A percentile compares a stretch with the other conserved stretches of the same genome.
phyloP scores from a whole-genome alignment of 192 early-diverging fungal genomes.

The Backusella sp. region DNA sequence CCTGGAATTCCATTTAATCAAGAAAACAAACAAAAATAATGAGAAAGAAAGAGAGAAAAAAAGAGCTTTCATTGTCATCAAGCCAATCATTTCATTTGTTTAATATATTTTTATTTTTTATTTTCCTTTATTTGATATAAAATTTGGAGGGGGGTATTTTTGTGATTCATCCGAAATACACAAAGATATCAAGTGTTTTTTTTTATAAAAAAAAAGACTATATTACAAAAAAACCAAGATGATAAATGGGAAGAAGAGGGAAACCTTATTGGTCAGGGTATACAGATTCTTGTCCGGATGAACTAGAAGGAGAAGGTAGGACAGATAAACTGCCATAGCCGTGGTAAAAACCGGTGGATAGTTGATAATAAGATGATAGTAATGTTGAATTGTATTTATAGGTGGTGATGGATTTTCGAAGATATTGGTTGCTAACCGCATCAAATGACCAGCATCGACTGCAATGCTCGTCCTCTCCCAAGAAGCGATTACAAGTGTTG shows the following conservation, averaged over 20 bases:
- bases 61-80: background rate
- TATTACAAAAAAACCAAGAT: background rate
- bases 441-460: slow-evolving; percentile 36
- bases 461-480: slow-evolving; percentile 30
- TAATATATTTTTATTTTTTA: background rate
- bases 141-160: background rate
- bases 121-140: background rate
- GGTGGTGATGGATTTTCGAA: background rate
- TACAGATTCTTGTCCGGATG: background rate
- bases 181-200: background rate
- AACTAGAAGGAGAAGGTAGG: slow-evolving; percentile 11
- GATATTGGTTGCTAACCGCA: background rate
- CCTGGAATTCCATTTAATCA: slow-evolving; percentile 44
- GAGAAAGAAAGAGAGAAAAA: background rate
- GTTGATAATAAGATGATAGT: slow-evolving; percentile 8
- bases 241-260: background rate
- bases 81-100: background rate
- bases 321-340: background rate
- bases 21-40: background rate
- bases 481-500: slow-evolving; percentile 32
- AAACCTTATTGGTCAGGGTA: background rate
- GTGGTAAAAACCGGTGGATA: background rate
- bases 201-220: background rate
- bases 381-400: slow-evolving; percentile 10
- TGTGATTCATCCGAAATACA: background rate